phyloP scores from a whole-genome alignment of 257 asterid species.

The Solanum paucissectum region DNA sequence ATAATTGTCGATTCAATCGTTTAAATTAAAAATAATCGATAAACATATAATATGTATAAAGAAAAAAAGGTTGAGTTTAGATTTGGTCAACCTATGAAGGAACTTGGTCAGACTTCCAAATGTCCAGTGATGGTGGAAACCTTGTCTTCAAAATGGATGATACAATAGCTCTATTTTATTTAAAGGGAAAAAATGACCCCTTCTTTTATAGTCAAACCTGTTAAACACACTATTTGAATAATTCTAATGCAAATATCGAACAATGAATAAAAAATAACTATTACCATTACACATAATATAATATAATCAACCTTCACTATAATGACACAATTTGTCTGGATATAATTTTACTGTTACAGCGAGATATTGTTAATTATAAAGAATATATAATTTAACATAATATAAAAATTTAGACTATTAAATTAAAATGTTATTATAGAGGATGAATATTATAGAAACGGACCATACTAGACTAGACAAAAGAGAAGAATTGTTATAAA shows the following conservation, averaged over 20 bases:
- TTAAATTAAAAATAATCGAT: not conserved
- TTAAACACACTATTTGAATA: not conserved
- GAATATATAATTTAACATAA: not conserved
- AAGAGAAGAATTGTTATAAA: not conserved
- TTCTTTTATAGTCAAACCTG: not conserved
- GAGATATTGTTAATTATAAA: not conserved
- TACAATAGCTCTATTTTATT: too few species aligned
- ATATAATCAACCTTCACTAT: not conserved
- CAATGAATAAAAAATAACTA: too few species aligned
- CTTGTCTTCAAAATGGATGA: too few species aligned
- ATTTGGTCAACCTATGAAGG: not conserved
- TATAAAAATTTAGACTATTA: not conserved
- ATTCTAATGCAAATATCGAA: too few species aligned
- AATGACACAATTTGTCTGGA: not conserved
- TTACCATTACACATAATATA: not conserved
- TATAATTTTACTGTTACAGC: too few species aligned
- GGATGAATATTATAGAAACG: not conserved
- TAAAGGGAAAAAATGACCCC: not conserved
- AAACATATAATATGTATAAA: not conserved
- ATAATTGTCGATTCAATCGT: not conserved
- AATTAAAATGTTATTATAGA: not conserved
- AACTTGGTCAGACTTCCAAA: not conserved
- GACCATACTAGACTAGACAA: not conserved
- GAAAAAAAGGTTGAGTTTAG: not conserved
- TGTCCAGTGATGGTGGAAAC: not conserved